A percentile compares a stretch with the other conserved stretches of the same genome.
These are phyloP conservation scores for Glomus cerebriforme DNA, from an alignment of 192 early-diverging fungal species.

Conservation along the genomic window DNA sequence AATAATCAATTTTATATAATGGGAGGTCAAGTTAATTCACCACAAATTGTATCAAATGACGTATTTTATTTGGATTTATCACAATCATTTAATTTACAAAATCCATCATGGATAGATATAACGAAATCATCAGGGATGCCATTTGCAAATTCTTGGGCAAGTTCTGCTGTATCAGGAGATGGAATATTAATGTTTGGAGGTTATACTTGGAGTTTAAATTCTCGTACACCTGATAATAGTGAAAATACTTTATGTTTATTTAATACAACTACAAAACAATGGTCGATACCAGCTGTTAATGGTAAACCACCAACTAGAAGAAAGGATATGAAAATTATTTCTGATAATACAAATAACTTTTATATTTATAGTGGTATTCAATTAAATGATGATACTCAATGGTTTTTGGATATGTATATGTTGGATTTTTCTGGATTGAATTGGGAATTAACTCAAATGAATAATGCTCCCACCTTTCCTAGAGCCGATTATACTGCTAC, in stretches of 20 bases:
- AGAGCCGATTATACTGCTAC: neutral
- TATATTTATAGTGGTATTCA: neutral
- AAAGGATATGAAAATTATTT: neutral
- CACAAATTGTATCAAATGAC: neutral
- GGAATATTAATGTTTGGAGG: neutral
- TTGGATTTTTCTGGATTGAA: neutral
- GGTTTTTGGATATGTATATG: neutral
- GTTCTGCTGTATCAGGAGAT: neutral
- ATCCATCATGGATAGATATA: neutral
- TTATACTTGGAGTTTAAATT: no score
- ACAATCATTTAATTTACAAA: neutral
- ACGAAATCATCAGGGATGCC: neutral
- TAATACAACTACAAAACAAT: neutral
- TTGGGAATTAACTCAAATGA: neutral
- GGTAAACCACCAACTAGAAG: neutral
- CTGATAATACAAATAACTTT: neutral
- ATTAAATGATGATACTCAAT: neutral
- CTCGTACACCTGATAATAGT: no score
- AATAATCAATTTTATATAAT: neutral
- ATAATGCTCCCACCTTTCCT: neutral
- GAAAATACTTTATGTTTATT: neutral
- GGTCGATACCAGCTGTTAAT: no score
- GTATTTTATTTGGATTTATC: neutral
- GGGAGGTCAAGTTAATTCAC: neutral
- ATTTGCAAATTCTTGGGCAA: neutral